phyloP scores from a whole-genome alignment of 2,329 filamentous ascomycete genomes.

The Penicillium sp. region DNA sequence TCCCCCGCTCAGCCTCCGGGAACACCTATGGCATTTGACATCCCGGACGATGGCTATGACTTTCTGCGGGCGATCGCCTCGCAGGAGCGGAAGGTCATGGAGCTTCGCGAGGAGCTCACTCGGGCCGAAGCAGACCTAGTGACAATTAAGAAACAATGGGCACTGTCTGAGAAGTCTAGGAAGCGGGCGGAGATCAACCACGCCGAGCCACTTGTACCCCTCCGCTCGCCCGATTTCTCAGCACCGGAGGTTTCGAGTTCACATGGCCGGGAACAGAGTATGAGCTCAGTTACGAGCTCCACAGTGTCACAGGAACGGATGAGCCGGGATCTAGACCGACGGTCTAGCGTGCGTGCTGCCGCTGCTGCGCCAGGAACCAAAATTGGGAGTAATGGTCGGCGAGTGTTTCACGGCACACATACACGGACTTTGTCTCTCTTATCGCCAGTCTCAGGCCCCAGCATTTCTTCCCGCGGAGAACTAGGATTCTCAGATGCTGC shows the following conservation, averaged over 20 bases:
- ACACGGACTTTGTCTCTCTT: constrained; percentile 74
- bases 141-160: constrained; percentile 80
- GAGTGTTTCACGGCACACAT: constrained; percentile 67
- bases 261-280: constrained; percentile 31
- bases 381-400: constrained; percentile 50
- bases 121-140: constrained; percentile 76
- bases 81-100: constrained; percentile 86
- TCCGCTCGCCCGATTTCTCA: constrained; percentile 44
- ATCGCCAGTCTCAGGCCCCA: constrained; percentile 54
- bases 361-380: constrained; percentile 37
- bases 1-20: constrained; percentile 32
- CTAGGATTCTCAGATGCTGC: constrained; percentile 16
- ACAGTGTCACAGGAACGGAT: constrained; percentile 34
- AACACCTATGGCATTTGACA: constrained; percentile 31
- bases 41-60: constrained; percentile 56
- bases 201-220: constrained; percentile 58
- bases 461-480: constrained; percentile 20
- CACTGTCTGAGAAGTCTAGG: constrained; percentile 70
- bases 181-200: constrained; percentile 68
- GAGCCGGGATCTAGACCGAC: constrained; percentile 67
- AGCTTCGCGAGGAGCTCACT: constrained; percentile 84
- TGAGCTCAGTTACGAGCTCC: constrained; percentile 28
- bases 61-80: constrained; percentile 88
- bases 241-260: constrained; percentile 14
- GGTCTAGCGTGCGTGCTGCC: constrained; percentile 63